Conservation (phyloP, 78 protist species). For the Cyanophora paradoxa region DNA sequence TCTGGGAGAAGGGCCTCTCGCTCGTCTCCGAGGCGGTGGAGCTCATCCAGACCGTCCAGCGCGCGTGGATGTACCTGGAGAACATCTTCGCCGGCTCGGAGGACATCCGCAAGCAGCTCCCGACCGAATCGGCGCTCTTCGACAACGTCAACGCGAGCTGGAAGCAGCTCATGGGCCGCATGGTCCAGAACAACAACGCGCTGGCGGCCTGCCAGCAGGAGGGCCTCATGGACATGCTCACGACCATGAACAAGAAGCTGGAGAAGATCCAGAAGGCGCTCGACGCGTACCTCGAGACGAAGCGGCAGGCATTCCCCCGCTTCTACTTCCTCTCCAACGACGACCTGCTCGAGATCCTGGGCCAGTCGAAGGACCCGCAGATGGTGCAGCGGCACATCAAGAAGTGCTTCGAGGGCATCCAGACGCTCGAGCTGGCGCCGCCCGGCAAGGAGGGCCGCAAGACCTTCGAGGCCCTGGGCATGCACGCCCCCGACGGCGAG, state of each 20-base stretch:
- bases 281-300: constrained; percentile 67
- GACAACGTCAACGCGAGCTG: constrained; percentile 44
- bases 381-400: constrained; percentile 67
- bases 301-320: constrained; percentile 80
- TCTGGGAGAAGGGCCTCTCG: constrained; percentile 66
- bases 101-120: constrained; percentile 76
- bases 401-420: constrained; percentile 69
- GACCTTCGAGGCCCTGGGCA: constrained; percentile 27
- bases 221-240: constrained; percentile 32
- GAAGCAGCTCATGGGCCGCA: constrained; percentile 23
- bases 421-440: constrained; percentile 21
- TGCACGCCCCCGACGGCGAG: constrained; percentile 58
- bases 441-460: constrained; percentile 24
- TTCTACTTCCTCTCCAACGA: constrained; percentile 87
- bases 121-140: constrained; percentile 55
- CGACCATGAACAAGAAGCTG: constrained; percentile 36
- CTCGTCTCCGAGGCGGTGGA: constrained; percentile 65
- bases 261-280: constrained; percentile 70
- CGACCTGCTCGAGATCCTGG: constrained; percentile 81
- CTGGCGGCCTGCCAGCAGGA: constrained; percentile 3
- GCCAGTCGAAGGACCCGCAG: constrained; percentile 64
- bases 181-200: constrained; percentile 27
- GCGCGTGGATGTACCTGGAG: constrained; percentile 76
- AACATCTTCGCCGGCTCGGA: constrained; percentile 69
- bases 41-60: constrained; percentile 46